These are phyloP conservation scores for Rauvolfia tetraphylla DNA, from an alignment of 257 asterid genomes.

Conservation along the genomic window DNA sequence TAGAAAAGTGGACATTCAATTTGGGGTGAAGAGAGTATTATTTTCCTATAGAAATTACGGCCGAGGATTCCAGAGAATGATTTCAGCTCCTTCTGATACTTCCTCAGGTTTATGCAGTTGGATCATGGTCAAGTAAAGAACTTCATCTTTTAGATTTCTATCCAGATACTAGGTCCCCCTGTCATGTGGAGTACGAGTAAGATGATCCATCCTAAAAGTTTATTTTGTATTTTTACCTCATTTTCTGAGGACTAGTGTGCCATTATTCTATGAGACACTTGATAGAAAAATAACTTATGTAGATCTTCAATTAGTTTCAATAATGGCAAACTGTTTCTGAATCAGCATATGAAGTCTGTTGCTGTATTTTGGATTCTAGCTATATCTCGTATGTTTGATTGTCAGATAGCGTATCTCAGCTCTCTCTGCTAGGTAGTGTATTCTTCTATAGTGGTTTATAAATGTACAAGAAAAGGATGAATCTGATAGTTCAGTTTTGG, in stretches of 20 bases:
- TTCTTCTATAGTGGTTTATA: neutral
- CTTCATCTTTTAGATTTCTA: conserved; percentile 86
- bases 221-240: neutral
- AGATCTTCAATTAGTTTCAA: neutral
- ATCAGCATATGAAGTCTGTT: neutral
- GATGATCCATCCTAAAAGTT: conserved; percentile 12
- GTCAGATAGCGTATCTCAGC: neutral
- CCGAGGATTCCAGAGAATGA: neutral
- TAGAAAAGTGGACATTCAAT: no score
- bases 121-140: conserved; percentile 70
- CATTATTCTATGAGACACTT: neutral
- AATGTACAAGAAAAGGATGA: neutral
- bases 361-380: neutral
- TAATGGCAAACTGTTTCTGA: conserved; percentile 5
- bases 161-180: conserved; percentile 68
- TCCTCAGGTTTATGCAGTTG: conserved; percentile 75
- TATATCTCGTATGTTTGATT: neutral
- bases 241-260: conserved; percentile 3
- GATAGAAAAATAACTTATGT: neutral
- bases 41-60: conserved; percentile 4
- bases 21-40: no score
- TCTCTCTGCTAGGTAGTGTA: neutral
- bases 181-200: conserved; percentile 76
- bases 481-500: neutral
- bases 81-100: conserved; percentile 8